Evolutionary conservation across 2,329 filamentous ascomycete genomes (phyloP).

Genomic region (Lasiodiplodia sp.): DNA sequence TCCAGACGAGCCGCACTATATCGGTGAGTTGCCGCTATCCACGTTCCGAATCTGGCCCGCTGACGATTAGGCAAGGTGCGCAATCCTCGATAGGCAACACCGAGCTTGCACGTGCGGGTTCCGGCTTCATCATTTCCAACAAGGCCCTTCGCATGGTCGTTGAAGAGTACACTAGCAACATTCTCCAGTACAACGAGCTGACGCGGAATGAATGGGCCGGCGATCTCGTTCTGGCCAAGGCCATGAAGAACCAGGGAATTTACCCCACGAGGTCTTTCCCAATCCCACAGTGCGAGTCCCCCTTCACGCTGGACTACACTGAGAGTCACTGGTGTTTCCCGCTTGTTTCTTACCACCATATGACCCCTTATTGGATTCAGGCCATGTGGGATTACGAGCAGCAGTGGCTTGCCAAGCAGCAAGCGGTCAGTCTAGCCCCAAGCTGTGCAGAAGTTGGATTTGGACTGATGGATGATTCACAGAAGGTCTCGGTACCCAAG

Average conservation of each 20-base stretch:
- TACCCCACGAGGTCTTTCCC: slow-evolving; percentile 50
- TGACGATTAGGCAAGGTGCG: slow-evolving; percentile 32
- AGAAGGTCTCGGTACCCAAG: background rate
- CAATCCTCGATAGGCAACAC: slow-evolving; percentile 53
- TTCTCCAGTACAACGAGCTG: slow-evolving; percentile 43
- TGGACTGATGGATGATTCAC: too few relatives aligned
- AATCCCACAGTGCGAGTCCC: slow-evolving; percentile 55
- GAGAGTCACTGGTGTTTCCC: slow-evolving; percentile 51
- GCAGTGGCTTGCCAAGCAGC: slow-evolving; percentile 40
- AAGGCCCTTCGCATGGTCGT: slow-evolving; percentile 48
- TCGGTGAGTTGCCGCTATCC: slow-evolving; percentile 37
- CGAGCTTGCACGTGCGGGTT: slow-evolving; percentile 55
- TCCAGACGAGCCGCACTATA: slow-evolving; percentile 48
- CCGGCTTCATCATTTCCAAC: slow-evolving; percentile 53
- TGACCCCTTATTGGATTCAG: slow-evolving; percentile 46
- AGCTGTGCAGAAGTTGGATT: too few relatives aligned
- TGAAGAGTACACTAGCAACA: slow-evolving; percentile 38
- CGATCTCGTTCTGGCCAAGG: slow-evolving; percentile 49
- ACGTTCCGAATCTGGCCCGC: background rate
- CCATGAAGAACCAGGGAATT: slow-evolving; percentile 45
- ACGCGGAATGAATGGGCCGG: slow-evolving; percentile 49
- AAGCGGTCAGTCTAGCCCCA: background rate
- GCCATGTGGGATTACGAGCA: slow-evolving; percentile 50
- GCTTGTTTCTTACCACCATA: slow-evolving; percentile 51
- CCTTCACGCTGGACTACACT: slow-evolving; percentile 50